Percentiles rank a stretch among this genome's conserved stretches.
Conservation (phyloP, 2,329 filamentous ascomycete genomes). For the Arthrobotrys megalospora region DNA sequence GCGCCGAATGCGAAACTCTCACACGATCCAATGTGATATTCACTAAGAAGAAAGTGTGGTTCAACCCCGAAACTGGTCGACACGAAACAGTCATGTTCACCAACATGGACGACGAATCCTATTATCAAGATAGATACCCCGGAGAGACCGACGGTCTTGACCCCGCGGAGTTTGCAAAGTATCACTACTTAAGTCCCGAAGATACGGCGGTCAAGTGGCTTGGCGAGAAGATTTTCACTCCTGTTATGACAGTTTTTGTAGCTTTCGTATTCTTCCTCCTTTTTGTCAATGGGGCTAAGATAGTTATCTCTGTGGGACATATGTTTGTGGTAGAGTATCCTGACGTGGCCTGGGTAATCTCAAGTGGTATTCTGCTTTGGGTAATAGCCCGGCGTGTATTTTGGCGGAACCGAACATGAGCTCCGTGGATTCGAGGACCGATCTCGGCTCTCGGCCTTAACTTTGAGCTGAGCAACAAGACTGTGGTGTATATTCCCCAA, state of each 20-base stretch:
- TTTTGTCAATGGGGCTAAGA: conserved; percentile 8
- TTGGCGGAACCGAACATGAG: too few species aligned
- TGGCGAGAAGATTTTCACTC: conserved; percentile 42
- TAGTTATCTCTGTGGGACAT: conserved; percentile 34
- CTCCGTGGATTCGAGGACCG: too few species aligned
- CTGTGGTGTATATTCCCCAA: too few species aligned
- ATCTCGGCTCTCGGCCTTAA: too few species aligned
- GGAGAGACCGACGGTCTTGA: conserved; percentile 50
- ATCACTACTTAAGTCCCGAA: conserved; percentile 34
- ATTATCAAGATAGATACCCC: conserved; percentile 26
- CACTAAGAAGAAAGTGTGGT: conserved; percentile 36
- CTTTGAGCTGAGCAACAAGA: too few species aligned
- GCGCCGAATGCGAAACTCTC: conserved; percentile 4
- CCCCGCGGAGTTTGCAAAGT: conserved; percentile 43
- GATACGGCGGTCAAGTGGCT: conserved; percentile 32
- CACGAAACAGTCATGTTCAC: conserved; percentile 38
- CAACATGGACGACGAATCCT: conserved; percentile 25
- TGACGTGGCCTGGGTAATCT: not conserved
- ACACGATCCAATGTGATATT: conserved; percentile 5
- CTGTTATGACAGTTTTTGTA: conserved; percentile 39
- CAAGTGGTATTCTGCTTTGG: too few species aligned
- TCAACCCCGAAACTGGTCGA: conserved; percentile 22
- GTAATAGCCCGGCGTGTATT: too few species aligned
- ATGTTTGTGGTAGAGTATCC: conserved; percentile 29
- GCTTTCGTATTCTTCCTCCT: conserved; percentile 1